Evolutionary conservation across 352 stramenopile genomes (phyloP).

Genomic region (Pythium dissotocum): DNA sequence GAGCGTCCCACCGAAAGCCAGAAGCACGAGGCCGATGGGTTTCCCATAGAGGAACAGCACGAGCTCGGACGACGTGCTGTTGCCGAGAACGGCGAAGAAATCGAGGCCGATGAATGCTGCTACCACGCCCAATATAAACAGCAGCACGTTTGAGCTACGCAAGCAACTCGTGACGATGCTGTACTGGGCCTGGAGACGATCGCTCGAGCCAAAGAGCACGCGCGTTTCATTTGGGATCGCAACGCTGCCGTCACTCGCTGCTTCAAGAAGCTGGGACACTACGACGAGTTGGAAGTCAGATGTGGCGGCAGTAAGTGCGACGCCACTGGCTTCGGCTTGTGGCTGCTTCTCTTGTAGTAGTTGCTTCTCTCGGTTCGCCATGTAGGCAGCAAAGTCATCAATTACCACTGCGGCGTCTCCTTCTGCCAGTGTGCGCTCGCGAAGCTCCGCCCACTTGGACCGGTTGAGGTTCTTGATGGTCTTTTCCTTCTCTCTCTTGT

Average conservation of each 20-base stretch:
- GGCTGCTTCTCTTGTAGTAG: constrained; percentile 16
- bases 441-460: constrained; percentile 62
- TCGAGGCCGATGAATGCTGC: constrained; percentile 32
- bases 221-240: constrained; percentile 24
- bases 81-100: constrained; percentile 37
- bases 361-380: constrained; percentile 34
- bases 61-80: constrained; percentile 30
- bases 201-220: constrained; percentile 49
- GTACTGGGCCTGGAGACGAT: constrained; percentile 39
- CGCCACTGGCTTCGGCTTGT: background rate
- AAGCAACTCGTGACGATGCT: constrained; percentile 33
- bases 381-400: constrained; percentile 57
- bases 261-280: background rate
- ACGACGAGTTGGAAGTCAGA: constrained; percentile 9
- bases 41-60: constrained; percentile 36
- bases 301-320: constrained; percentile 6
- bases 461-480: constrained; percentile 63
- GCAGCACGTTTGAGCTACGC: constrained; percentile 33
- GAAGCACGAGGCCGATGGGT: constrained; percentile 28
- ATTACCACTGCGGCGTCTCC: constrained; percentile 21
- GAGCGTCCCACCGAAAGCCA: constrained; percentile 24
- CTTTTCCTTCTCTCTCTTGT: constrained; percentile 48
- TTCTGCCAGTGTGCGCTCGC: constrained; percentile 35
- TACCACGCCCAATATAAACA: constrained; percentile 26
- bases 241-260: background rate